Conservation (phyloP, 169 alveolate genomes). For the Eimeria sp. region DNA sequence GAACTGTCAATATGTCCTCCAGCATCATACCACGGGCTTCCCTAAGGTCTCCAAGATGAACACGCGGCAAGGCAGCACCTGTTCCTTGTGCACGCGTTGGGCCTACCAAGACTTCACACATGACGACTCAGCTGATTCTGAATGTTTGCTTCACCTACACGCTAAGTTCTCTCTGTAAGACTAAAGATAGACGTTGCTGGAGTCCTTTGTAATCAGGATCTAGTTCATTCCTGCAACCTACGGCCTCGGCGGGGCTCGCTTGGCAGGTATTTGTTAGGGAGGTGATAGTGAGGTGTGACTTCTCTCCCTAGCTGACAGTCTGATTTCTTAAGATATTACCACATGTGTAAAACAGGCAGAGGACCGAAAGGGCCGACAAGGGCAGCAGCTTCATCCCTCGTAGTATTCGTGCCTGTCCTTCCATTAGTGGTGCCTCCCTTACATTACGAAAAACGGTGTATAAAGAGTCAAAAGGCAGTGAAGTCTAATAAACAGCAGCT, state of each 20-base stretch:
- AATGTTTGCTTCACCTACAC: background rate
- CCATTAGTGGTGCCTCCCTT: background rate
- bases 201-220: background rate
- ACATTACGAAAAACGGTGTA: background rate
- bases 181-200: background rate
- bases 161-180: background rate
- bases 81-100: background rate
- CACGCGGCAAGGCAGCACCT: background rate
- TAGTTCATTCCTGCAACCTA: background rate
- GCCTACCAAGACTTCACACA: slow-evolving; percentile 48
- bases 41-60: slow-evolving; percentile 65
- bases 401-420: background rate
- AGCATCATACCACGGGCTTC: slow-evolving; percentile 49
- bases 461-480: background rate
- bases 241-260: background rate
- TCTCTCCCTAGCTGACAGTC: background rate
- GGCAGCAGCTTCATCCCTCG: slow-evolving; percentile 31
- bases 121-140: background rate
- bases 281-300: background rate
- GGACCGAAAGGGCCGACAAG: background rate
- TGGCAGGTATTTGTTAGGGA: background rate
- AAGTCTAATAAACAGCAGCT: background rate
- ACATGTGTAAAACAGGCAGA: slow-evolving; percentile 45
- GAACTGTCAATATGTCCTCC: slow-evolving; percentile 74
- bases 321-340: background rate